Base-by-base conservation (phyloP, 768 basidiomycete genomes). In the Boletus reticuloceps region DNA sequence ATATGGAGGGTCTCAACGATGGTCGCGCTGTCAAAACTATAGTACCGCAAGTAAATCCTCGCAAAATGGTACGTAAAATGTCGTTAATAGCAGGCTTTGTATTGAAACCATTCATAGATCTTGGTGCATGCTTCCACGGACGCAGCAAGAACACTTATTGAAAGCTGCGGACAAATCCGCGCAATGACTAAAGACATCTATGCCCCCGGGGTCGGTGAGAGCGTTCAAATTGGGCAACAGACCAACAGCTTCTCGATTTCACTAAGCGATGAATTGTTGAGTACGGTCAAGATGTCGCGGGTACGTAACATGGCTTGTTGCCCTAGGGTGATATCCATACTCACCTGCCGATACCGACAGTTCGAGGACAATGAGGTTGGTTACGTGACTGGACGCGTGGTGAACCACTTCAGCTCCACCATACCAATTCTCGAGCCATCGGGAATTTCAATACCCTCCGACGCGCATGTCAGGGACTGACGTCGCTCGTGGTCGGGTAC, bases 311-410 rank as follows among this genome's bases (percentile, higher is more conserved):
- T 27, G 27, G 7, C 36, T 39, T 34, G 3, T 32, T 37, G 32
- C 47, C 22, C 10, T 16, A 17, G 25, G 29, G 27, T 27, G 41
- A 16, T 50, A 37, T 56, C 45, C 45, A 44, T 58, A 11, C 42
- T 63, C 36, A 52, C 44, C 14, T 31, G 31, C 44, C 32, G 44
- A 13, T 44, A 22, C 52, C 36, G 58, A 20, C 37, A 98, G 94
- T 98, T 97, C 67, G 97, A 98, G 65, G 96, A 98, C 69, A 98
- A 94, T 64, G 94, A 98, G 72, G 89, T 99, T 43, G 94, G 91
- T 17, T 95, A 87, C 69, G 85, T 99, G 42, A 84, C 86, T 20
- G 97, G 97, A 20, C 83, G 89, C n/a, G 85, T 98, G 32, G 80
- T 88, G 5, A 82, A 86, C 31, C 88, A 91, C 53, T 85, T 92